phyloP scores from a whole-genome alignment of 73 alveolate genomes.

The Paramecium biaurelia region DNA sequence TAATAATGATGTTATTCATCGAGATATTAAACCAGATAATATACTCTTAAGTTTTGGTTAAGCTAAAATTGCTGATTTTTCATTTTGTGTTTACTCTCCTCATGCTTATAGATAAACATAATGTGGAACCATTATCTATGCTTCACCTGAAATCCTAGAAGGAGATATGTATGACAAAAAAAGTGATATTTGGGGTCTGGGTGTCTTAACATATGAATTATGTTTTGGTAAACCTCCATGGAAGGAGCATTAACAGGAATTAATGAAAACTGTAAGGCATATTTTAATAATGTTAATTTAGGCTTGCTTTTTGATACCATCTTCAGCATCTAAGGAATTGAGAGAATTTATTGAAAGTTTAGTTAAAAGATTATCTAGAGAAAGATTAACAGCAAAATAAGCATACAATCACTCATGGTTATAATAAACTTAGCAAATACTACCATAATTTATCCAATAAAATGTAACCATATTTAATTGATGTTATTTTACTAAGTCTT shows the following conservation, averaged over 20 bases:
- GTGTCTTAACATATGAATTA: slow-evolving; percentile 58
- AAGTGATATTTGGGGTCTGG: slow-evolving; percentile 60
- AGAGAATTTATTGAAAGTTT: slow-evolving; percentile 8
- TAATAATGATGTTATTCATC: slow-evolving; percentile 31
- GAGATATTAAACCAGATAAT: slow-evolving; percentile 63
- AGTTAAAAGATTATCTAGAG: slow-evolving; percentile 16
- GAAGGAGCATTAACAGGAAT: not conserved
- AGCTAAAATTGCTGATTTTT: slow-evolving; percentile 52
- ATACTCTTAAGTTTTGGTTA: slow-evolving; percentile 2
- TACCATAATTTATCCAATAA: not conserved
- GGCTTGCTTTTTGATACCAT: slow-evolving; percentile 7
- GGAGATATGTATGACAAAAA: slow-evolving; percentile 55
- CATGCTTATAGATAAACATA: slow-evolving; percentile 40
- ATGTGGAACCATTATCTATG: slow-evolving; percentile 48
- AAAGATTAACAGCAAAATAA: slow-evolving; percentile 12
- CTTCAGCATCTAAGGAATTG: slow-evolving; percentile 20
- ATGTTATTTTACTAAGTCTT: not conserved
- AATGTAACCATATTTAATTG: not conserved
- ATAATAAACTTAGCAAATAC: not conserved
- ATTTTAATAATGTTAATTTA: not conserved
- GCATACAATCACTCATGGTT: slow-evolving; percentile 25
- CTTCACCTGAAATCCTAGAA: slow-evolving; percentile 57
- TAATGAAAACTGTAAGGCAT: not conserved
- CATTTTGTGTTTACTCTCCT: slow-evolving; percentile 6
- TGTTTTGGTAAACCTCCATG: slow-evolving; percentile 55